Base-by-base conservation (phyloP, 257 asterid species). In the Ocimum tenuiflorum region DNA sequence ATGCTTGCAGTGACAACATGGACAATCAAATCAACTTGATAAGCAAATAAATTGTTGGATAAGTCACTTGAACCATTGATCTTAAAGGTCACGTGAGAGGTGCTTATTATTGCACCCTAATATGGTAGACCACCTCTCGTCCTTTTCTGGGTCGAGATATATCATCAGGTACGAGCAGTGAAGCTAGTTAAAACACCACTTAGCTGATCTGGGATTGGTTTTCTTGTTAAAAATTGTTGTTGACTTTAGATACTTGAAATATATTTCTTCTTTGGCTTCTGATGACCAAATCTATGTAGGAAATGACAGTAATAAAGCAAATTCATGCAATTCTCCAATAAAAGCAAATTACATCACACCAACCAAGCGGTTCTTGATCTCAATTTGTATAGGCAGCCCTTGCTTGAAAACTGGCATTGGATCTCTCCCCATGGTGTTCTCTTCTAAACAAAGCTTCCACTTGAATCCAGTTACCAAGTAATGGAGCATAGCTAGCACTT, bases 61-160 rank as follows among this genome's bases (percentile, higher is more conserved):
- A n/a, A n/a, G n/a, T n/a, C n/a, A n/a, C n/a, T n/a, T n/a, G n/a
- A n/a, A n/a, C n/a, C n/a, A n/a, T n/a, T n/a, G n/a, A n/a, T n/a
- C n/a, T n/a, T n/a, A n/a, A n/a, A n/a, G n/a, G n/a, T n/a, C n/a
- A n/a, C n/a, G n/a, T n/a, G n/a, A n/a, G n/a, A n/a, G n/a, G n/a
- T n/a, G n/a, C n/a, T n/a, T n/a, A n/a, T n/a, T n/a, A n/a, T n/a
- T n/a, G n/a, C n/a, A n/a, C n/a, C n/a, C n/a, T n/a, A n/a, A n/a
- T n/a, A n/a, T n/a, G n/a, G n/a, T n/a, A n/a, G n/a, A n/a, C n/a
- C 95, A 12, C 96, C 88, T 75, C 96, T 91, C 66, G 95, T 85
- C 69, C 89, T 91, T 68, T 91, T 91, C 65, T 88, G 98, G 98
- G 98, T 96, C 5, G 98, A 91, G 85, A 88, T 91, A 78, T 91